phyloP scores from a whole-genome alignment of 768 basidiomycete species.

The Mycena amicta region DNA sequence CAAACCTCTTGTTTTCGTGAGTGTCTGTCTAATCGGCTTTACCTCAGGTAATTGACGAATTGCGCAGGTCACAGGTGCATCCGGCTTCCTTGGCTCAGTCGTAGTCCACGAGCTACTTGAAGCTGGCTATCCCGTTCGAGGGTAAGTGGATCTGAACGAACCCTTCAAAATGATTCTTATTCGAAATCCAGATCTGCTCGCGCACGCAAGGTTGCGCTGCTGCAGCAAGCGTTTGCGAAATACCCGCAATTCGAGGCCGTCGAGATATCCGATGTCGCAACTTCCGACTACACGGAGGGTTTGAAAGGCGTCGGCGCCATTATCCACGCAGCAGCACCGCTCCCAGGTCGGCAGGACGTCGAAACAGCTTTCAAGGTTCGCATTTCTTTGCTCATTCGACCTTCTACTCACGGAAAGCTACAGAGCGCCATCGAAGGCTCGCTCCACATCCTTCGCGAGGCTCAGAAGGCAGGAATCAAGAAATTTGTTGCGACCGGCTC shows the following conservation, averaged over 20 bases:
- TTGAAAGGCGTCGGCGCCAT: constrained; percentile 9
- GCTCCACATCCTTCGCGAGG: constrained; percentile 30
- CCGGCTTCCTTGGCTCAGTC: constrained; percentile 22
- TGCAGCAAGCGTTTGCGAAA: constrained; percentile 18
- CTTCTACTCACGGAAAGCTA: background rate
- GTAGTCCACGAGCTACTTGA: constrained; percentile 19
- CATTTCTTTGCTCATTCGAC: background rate
- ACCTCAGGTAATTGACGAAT: background rate
- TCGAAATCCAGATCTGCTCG: constrained; percentile 18
- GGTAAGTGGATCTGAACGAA: background rate
- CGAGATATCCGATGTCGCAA: constrained; percentile 21
- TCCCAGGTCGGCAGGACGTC: constrained; percentile 10
- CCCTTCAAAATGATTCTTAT: background rate
- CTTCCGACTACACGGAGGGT: constrained; percentile 14
- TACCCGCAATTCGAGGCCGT: constrained; percentile 20
- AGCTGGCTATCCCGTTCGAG: constrained; percentile 21
- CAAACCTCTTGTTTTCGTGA: constrained; percentile 19
- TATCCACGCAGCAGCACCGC: constrained; percentile 7
- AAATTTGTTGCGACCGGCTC: constrained; percentile 27
- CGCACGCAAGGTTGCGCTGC: constrained; percentile 16
- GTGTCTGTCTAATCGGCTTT: background rate
- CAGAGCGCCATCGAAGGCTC: constrained; percentile 31
- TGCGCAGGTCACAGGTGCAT: constrained; percentile 6
- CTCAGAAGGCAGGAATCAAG: constrained; percentile 25
- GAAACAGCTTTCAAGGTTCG: constrained; percentile 5